Percentiles rank a stretch among this genome's conserved stretches.
phyloP scores from a whole-genome alignment of 1,284 basidiomycete species.

The Retiboletus flavoniger region DNA sequence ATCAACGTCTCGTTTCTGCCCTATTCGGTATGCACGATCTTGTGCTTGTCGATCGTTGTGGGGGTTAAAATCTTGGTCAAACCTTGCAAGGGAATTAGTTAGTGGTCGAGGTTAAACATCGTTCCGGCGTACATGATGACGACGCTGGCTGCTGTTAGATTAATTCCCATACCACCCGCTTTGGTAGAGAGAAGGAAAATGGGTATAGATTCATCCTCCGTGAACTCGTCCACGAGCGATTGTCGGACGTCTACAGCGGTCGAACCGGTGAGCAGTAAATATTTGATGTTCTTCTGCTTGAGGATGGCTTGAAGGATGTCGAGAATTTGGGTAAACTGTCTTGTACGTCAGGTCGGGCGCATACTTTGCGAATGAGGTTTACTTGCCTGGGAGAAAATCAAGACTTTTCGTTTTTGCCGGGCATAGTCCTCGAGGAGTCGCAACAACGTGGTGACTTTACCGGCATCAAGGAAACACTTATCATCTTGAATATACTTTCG shows the following conservation, averaged over 20 bases:
- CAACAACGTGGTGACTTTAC: slow-evolving; percentile 81
- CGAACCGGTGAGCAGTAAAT: slow-evolving; percentile 88
- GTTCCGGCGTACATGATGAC: slow-evolving; percentile 72
- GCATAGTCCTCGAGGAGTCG: slow-evolving; percentile 71
- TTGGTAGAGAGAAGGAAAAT: slow-evolving; percentile 96
- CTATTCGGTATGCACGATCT: slow-evolving; percentile 98
- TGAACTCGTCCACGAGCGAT: slow-evolving; percentile 93
- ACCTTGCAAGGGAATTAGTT: slow-evolving; percentile 46
- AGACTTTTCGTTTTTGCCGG: slow-evolving; percentile 74
- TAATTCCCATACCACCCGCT: slow-evolving; percentile 92
- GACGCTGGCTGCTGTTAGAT: slow-evolving; percentile 88
- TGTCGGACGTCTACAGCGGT: slow-evolving; percentile 95
- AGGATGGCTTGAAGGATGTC: slow-evolving; percentile 92
- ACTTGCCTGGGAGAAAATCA: slow-evolving; percentile 90
- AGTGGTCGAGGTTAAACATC: background rate
- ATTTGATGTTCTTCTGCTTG: slow-evolving; percentile 74
- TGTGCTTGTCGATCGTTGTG: slow-evolving; percentile 95
- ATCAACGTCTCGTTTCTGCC: slow-evolving; percentile 87
- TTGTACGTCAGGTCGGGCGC: slow-evolving; percentile 2
- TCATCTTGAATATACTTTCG: slow-evolving; percentile 75
- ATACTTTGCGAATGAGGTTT: background rate
- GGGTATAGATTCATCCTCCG: slow-evolving; percentile 87
- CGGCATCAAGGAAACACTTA: slow-evolving; percentile 82
- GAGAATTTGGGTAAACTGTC: slow-evolving; percentile 89
- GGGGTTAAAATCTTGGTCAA: slow-evolving; percentile 97